Conservation (phyloP, 768 basidiomycete genomes). For the Tylopilus felleus region DNA sequence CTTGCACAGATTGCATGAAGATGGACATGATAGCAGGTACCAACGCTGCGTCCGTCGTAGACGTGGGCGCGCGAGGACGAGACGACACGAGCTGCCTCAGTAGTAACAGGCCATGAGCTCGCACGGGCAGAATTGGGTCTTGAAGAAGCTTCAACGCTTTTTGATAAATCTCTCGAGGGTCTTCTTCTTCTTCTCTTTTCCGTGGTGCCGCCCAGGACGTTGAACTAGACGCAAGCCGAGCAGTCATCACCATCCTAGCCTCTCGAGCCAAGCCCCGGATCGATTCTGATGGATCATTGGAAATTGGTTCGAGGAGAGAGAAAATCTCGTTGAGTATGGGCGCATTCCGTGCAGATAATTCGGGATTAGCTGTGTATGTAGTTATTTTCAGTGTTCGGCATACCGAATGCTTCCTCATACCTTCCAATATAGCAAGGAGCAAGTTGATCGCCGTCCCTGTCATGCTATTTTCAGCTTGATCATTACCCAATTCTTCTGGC, state of each 20-base stretch:
- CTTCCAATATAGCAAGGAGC: constrained; percentile 83
- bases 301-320: constrained; percentile 54
- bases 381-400: background rate
- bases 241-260: constrained; percentile 80
- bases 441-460: constrained; percentile 75
- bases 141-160: constrained; percentile 84
- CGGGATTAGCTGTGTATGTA: constrained; percentile 42
- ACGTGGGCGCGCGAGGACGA: constrained; percentile 15
- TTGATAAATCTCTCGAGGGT: constrained; percentile 69
- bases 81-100: constrained; percentile 70
- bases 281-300: constrained; percentile 44
- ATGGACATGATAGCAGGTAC: constrained; percentile 83
- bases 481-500: constrained; percentile 36
- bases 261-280: constrained; percentile 66
- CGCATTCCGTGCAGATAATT: constrained; percentile 54
- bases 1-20: constrained; percentile 80
- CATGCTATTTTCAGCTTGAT: constrained; percentile 58
- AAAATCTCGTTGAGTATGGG: constrained; percentile 73
- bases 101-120: constrained; percentile 86
- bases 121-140: constrained; percentile 89
- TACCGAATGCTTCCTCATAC: constrained; percentile 36
- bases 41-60: constrained; percentile 54
- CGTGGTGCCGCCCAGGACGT: constrained; percentile 22
- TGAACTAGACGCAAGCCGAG: constrained; percentile 66
- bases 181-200: constrained; percentile 24